Evolutionary conservation across 2,329 filamentous ascomycete species (phyloP).

Genomic region (Colletotrichum tanaceti): DNA sequence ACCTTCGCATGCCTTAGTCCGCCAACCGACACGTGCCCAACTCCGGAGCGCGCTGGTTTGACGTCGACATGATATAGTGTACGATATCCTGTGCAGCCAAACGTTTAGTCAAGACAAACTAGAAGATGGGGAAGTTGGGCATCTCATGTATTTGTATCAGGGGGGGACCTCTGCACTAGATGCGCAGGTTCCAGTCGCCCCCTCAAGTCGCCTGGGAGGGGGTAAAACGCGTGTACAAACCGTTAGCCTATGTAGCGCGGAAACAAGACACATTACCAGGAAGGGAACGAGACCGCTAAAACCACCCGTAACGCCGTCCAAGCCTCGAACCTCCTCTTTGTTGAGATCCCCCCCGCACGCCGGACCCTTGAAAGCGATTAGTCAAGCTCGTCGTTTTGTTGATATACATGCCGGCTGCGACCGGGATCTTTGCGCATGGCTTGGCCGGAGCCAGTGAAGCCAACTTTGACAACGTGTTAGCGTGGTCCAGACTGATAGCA

Average conservation of each 20-base stretch:
- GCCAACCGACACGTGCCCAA: background rate
- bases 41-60: no score
- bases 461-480: slow-evolving; percentile 68
- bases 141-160: slow-evolving; percentile 40
- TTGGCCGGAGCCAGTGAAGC: slow-evolving; percentile 95
- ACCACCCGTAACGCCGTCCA: slow-evolving; percentile 38
- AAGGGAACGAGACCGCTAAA: slow-evolving; percentile 39
- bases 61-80: slow-evolving; percentile 10
- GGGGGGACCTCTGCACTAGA: slow-evolving; percentile 16
- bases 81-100: slow-evolving; percentile 38
- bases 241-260: slow-evolving; percentile 37
- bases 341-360: slow-evolving; percentile 43
- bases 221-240: slow-evolving; percentile 33
- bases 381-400: slow-evolving; percentile 79
- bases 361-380: slow-evolving; percentile 54
- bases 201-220: slow-evolving; percentile 29
- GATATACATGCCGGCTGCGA: slow-evolving; percentile 85
- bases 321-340: slow-evolving; percentile 41
- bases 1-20: slow-evolving; percentile 27
- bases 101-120: slow-evolving; percentile 37
- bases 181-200: slow-evolving; percentile 23
- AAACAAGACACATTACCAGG: slow-evolving; percentile 40
- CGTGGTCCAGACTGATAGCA: slow-evolving; percentile 9
- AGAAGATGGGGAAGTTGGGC: slow-evolving; percentile 34
- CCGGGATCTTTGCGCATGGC: slow-evolving; percentile 93